Conservation (phyloP, 352 stramenopile genomes). For the Phytophthora capsici region DNA sequence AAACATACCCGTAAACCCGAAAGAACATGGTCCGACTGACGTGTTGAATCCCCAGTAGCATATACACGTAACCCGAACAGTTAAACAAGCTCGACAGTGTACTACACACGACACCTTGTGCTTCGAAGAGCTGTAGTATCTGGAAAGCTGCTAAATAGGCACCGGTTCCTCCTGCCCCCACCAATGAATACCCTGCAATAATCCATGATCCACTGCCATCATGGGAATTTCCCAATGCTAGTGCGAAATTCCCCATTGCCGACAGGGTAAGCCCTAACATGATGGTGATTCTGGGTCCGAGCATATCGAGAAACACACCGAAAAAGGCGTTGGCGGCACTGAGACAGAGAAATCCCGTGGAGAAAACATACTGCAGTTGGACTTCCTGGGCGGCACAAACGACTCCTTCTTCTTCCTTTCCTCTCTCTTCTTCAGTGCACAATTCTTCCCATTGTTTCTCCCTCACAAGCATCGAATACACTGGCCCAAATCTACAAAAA, state of each 20-base stretch:
- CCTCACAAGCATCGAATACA: constrained; percentile 73
- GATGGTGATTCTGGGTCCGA: constrained; percentile 65
- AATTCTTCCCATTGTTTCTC: constrained; percentile 77
- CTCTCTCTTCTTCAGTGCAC: constrained; percentile 30
- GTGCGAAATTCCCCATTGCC: constrained; percentile 58
- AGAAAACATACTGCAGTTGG: constrained; percentile 80
- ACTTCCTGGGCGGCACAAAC: constrained; percentile 73
- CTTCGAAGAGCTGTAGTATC: constrained; percentile 79
- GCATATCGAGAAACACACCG: constrained; percentile 72
- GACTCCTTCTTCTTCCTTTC: neutral
- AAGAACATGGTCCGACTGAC: constrained; percentile 67
- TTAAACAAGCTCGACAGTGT: constrained; percentile 87
- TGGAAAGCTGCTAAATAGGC: constrained; percentile 83
- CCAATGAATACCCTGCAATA: constrained; percentile 71
- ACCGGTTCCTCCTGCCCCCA: constrained; percentile 75
- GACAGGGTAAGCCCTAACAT: constrained; percentile 60
- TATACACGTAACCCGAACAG: constrained; percentile 86
- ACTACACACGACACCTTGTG: constrained; percentile 80
- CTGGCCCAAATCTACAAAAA: constrained; percentile 60
- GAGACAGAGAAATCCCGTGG: constrained; percentile 78
- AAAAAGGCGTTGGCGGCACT: constrained; percentile 85
- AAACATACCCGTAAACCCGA: constrained; percentile 58
- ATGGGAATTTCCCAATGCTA: constrained; percentile 66
- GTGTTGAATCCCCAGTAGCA: constrained; percentile 64
- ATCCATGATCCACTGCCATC: constrained; percentile 54